These are phyloP conservation scores for Hymenochaete sp. DNA, from an alignment of 1,284 basidiomycete species.

Conservation along the genomic window DNA sequence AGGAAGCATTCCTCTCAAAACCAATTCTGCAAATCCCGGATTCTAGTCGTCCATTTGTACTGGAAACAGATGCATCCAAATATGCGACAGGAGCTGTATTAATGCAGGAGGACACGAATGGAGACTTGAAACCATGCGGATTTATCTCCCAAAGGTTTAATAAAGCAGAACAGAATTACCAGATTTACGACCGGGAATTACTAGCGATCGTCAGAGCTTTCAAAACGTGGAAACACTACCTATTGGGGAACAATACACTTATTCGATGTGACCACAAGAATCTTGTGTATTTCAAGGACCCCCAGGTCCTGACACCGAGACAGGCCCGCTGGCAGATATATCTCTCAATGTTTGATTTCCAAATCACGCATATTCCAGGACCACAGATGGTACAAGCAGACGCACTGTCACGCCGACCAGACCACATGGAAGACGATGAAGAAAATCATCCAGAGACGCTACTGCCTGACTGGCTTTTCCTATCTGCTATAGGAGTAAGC, in stretches of 20 bases:
- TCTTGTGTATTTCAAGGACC: not conserved
- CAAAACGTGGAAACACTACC: slow-evolving; percentile 1
- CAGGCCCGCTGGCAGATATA: slow-evolving; percentile 35
- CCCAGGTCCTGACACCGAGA: not conserved
- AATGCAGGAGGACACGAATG: slow-evolving; percentile 1
- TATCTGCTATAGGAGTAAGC: too few species aligned
- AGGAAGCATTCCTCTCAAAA: slow-evolving; percentile 11
- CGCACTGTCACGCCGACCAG: slow-evolving; percentile 23
- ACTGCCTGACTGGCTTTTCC: too few species aligned
- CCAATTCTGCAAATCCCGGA: not conserved
- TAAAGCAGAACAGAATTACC: slow-evolving; percentile 29
- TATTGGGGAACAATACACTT: not conserved
- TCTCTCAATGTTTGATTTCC: slow-evolving; percentile 31
- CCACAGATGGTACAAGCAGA: slow-evolving; percentile 24
- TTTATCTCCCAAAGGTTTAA: slow-evolving; percentile 23
- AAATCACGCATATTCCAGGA: slow-evolving; percentile 26
- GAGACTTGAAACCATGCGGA: slow-evolving; percentile 20
- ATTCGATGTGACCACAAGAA: not conserved
- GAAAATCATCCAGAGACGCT: too few species aligned
- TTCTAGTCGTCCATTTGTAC: not conserved
- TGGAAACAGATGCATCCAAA: slow-evolving; percentile 5
- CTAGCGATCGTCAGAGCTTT: slow-evolving; percentile 23
- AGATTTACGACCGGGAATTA: slow-evolving; percentile 32
- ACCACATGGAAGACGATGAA: slow-evolving; percentile 16
- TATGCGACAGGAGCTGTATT: slow-evolving; percentile 8